Percentiles rank a stretch among this genome's conserved stretches.
These are phyloP conservation scores for Turritis glabra DNA, from an alignment of 345 rosid genomes.

Conservation along the genomic window DNA sequence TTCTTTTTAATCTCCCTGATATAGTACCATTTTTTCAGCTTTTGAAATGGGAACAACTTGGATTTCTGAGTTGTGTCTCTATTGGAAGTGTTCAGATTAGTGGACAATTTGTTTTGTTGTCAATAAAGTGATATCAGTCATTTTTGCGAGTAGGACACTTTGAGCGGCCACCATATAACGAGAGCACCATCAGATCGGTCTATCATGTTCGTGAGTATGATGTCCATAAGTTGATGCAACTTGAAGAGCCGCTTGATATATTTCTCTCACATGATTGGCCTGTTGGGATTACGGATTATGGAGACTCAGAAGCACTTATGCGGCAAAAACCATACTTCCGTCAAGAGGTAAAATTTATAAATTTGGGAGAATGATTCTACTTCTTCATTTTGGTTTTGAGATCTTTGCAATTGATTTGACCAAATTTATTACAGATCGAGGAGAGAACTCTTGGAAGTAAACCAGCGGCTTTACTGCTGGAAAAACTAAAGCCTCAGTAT, in stretches of 20 bases:
- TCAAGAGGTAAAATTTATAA: constrained; percentile 53
- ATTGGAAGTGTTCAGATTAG: not conserved
- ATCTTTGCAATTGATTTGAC: not conserved
- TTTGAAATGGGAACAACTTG: not conserved
- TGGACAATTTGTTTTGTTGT: not conserved
- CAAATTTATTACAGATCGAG: constrained; percentile 48
- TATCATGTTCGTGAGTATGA: constrained; percentile 95
- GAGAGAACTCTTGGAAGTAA: constrained; percentile 77
- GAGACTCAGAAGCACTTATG: constrained; percentile 66
- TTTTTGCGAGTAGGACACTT: constrained; percentile 61
- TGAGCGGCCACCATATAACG: constrained; percentile 86
- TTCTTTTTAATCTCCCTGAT: not conserved
- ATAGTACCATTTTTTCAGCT: not conserved
- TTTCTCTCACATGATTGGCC: constrained; percentile 99
- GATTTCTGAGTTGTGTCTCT: not conserved
- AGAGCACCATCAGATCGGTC: constrained; percentile 62
- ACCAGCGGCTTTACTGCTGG: constrained; percentile 81
- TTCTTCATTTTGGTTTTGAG: constrained; percentile 15
- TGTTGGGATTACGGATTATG: constrained; percentile 81
- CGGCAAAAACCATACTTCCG: constrained; percentile 56
- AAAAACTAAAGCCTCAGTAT: constrained; percentile 70
- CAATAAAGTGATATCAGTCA: not conserved
- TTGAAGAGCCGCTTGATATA: constrained; percentile 77
- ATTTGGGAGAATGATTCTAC: not conserved
- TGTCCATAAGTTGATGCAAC: constrained; percentile 80